Conservation (phyloP, 2,329 filamentous ascomycete species). For the Beauveria asiatica region DNA sequence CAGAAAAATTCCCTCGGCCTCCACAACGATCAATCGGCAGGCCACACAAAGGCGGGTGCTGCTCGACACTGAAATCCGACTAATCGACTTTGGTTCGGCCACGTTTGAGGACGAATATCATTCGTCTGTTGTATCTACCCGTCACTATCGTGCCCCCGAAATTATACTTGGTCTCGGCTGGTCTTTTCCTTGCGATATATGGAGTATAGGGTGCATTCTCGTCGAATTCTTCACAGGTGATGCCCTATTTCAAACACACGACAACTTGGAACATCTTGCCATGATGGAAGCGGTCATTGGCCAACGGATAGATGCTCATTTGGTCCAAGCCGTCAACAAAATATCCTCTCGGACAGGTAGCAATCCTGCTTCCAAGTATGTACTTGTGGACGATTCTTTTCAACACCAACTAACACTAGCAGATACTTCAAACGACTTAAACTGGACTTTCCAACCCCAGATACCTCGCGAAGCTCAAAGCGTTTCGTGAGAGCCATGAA, state of each 20-base stretch:
- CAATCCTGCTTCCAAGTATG: slow-evolving; percentile 58
- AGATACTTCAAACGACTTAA: slow-evolving; percentile 60
- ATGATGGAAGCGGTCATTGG: slow-evolving; percentile 67
- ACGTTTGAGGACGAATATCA: slow-evolving; percentile 68
- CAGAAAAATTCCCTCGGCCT: slow-evolving; percentile 60
- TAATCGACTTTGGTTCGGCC: slow-evolving; percentile 65
- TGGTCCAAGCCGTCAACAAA: slow-evolving; percentile 42
- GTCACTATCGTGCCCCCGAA: slow-evolving; percentile 62
- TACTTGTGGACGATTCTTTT: slow-evolving; percentile 10
- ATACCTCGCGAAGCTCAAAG: slow-evolving; percentile 56
- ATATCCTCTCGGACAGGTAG: slow-evolving; percentile 47
- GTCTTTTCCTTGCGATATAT: slow-evolving; percentile 65
- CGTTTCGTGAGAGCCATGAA: slow-evolving; percentile 69
- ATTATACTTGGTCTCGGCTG: slow-evolving; percentile 64
- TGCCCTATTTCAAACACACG: slow-evolving; percentile 63
- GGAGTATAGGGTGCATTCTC: slow-evolving; percentile 65
- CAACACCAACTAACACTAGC: slow-evolving; percentile 19
- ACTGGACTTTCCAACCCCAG: slow-evolving; percentile 55
- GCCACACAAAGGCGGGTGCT: slow-evolving; percentile 57
- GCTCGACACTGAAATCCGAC: slow-evolving; percentile 59
- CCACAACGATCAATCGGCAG: slow-evolving; percentile 49
- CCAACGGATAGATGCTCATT: slow-evolving; percentile 46
- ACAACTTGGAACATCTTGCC: slow-evolving; percentile 62
- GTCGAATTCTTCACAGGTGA: slow-evolving; percentile 67
- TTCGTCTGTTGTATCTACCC: slow-evolving; percentile 61